phyloP scores from a whole-genome alignment of 2,329 filamentous ascomycete species.

The Passalora sequoiae region DNA sequence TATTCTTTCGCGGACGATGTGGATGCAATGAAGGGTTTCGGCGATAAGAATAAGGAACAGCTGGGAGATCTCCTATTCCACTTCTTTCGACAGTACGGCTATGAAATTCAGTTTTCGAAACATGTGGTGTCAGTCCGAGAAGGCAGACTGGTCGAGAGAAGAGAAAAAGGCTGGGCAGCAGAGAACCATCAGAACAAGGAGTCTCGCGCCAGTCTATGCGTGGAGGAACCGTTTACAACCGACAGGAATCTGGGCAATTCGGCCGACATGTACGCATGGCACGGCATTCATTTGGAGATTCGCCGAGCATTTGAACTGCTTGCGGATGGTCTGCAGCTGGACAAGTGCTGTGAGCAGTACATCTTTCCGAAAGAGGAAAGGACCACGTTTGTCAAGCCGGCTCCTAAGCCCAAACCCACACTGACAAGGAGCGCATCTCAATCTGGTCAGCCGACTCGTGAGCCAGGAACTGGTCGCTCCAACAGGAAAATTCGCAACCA shows the following conservation, averaged over 20 bases:
- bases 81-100: slow-evolving; percentile 91
- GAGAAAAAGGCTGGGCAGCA: slow-evolving; percentile 83
- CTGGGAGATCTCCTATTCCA: slow-evolving; percentile 84
- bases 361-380: slow-evolving; percentile 80
- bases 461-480: slow-evolving; percentile 32
- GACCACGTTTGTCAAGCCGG: slow-evolving; percentile 49
- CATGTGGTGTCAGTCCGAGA: slow-evolving; percentile 78
- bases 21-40: slow-evolving; percentile 59
- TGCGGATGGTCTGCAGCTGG: slow-evolving; percentile 66
- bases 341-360: slow-evolving; percentile 80
- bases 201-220: slow-evolving; percentile 70
- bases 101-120: slow-evolving; percentile 86
- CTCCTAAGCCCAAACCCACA: slow-evolving; percentile 52
- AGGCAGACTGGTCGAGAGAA: slow-evolving; percentile 71
- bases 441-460: slow-evolving; percentile 46
- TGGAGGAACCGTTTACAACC: slow-evolving; percentile 94
- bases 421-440: slow-evolving; percentile 46
- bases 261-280: slow-evolving; percentile 89
- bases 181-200: slow-evolving; percentile 43
- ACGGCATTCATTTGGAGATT: slow-evolving; percentile 83
- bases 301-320: slow-evolving; percentile 81
- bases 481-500: slow-evolving; percentile 41
- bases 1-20: slow-evolving; percentile 86
- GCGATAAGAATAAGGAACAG: slow-evolving; percentile 72
- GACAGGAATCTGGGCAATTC: slow-evolving; percentile 90